Base-by-base conservation (phyloP, 257 asterid genomes). In the Solanum tarijense region DNA sequence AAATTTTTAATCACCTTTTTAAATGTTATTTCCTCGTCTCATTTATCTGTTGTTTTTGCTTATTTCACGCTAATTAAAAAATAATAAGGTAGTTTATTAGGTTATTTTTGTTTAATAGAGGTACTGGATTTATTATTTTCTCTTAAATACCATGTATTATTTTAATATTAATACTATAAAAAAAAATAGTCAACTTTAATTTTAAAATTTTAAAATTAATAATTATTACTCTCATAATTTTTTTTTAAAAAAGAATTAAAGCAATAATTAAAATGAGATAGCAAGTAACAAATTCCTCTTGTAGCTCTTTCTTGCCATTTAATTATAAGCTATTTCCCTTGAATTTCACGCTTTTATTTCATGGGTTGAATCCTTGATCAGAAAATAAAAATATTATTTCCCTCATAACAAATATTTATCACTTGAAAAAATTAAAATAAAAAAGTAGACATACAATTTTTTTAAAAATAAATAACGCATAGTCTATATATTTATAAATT, bases 1-100 rank as follows among this genome's bases (percentile, higher is more conserved):
- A 88, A 72, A 82, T 86, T 89, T 88, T 83, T 55, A 73, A 13
- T 7, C 62, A 83, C 39, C 87, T 41, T 87, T 84, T 75, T 13
- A 6, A 20, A 7, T 21, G 74, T 72, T 32, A 68, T 13, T 13
- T 29, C 11, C 16, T 13, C 9, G 4, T 68, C 9, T 10, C 1
- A 27, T 27, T 68, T 69, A 29, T 12, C 2, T 1, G 18, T 27
- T 14, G 5, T 7, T 29, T 68, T 69, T 13, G 1, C 9, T 68
- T 31, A 68, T 27, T 66, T 66, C 21, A 27, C 10, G 3, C 2
- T 14, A 14, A 13, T 69, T 29, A 13, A 29, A 29, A 27, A 27
- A 68, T 5, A 27, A 66, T 12, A 12, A 55, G 3, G 9, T 29
- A 11, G 25, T 55, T 55, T 5, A 25, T 12, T 66, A 25, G 14